Evolutionary conservation across 768 basidiomycete genomes (phyloP), one percentile per base, ranked within the genome.

Genomic region (Amanita inopinata): DNA sequence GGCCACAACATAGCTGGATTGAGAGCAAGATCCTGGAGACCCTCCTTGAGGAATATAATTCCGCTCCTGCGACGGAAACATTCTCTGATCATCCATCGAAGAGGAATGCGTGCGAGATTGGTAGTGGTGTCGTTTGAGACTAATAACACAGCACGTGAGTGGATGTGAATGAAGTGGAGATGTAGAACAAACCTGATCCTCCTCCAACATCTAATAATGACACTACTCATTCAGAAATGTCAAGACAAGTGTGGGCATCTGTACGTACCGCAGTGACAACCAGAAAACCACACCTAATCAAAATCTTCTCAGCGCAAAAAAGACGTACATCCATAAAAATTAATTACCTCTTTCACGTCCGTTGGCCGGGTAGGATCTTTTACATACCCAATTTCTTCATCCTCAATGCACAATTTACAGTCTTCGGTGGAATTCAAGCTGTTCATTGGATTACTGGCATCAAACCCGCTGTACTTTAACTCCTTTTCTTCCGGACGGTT

Each of bases 31-130:
- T 55, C 43, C 6, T 50, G 46, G 40, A 71, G 58, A 42, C 51
- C 49, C 14, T 54, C 53, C 0, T 54, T 47, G n/a, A 65, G 50
- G 53, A 74, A 73, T 33, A 70, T 53, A 28, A 76, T 72, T 1
- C 71, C 70, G 2, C 66, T 62, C 0, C 68, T 49, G 2, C 62
- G 42, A 18, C 58, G 55, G 60, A 76, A 70, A 49, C 64, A 68
- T 46, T 78, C 66, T 39, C 76, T 69, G 46, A 78, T 56, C 74
- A 78, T 76, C 76, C 77, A 73, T 3, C 63, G 59, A 2, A 73
- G 56, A 0, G 69, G 51, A n/a, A 70, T 64, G 34, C 62, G 60
- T 1, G 68, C 59, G 5, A 73, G 61, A 5, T 54, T 57, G 10
- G 59, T 55, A 1, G 43, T 28, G 3, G 48, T 53, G 9, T 51